Evolutionary conservation across 768 basidiomycete genomes (phyloP), one percentile per base, ranked within the genome.

Genomic region (Hericium erinaceus): DNA sequence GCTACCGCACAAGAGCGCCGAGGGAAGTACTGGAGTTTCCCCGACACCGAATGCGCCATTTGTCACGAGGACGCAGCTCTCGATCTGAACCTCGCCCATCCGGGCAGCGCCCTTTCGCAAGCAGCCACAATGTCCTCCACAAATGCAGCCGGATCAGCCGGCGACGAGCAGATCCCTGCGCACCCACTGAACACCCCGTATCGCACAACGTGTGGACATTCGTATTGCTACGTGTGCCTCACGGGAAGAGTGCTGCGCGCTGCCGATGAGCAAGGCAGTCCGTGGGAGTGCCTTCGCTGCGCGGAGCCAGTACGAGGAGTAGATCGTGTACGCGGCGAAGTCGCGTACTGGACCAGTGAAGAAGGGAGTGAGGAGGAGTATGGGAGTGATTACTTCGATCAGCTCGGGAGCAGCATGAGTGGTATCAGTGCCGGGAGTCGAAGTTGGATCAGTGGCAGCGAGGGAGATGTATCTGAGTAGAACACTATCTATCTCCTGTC

Each of bases 181-280:
- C 75, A 83, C 65, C 87, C 91, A 2, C 81, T 95, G 60, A 78
- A 87, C 65, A 87, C 83, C 48, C 86, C 95, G 0, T 98, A 95
- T 67, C 72, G 87, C 52, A 84, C 92, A 38, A 84, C 85, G 33
- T 94, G 90, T 60, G 86, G 83, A 7, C 92, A 97, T 67, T 69
- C 81, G 13, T 99, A 95, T 72, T 98, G 97, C 72, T 99, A 98
- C 69, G 85, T 87, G 64, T 99, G 97, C 71, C 77, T 98, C 44
- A 81, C 91, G 13, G 89, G 90, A 66, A 83, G 84, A 60, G 80
- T 98, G 74, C 78, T 91, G 65, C 83, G 80, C 39, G 79, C 79
- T 5, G 83, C 81, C 4, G 86, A 87, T 59, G 89, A 87, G 39
- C 81, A 75, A 22, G 78, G 77, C 71, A 78, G 38, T 66, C 72